These are phyloP conservation scores for Wakefieldia striispora DNA, from an alignment of 768 basidiomycete genomes.

Conservation along the genomic window DNA sequence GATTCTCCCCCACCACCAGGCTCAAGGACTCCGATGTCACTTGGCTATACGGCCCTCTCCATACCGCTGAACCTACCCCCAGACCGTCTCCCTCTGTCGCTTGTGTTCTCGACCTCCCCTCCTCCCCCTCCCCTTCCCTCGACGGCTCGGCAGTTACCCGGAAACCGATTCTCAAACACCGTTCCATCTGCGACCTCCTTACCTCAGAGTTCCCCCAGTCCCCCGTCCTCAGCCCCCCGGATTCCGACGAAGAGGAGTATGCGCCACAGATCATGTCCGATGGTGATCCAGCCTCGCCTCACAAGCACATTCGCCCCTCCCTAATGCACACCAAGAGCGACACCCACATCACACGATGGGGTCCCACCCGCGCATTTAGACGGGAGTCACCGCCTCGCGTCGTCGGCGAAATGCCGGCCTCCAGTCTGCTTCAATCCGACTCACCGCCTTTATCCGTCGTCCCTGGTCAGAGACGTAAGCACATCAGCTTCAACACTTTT, in stretches of 20 bases:
- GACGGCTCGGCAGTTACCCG: conserved; percentile 26
- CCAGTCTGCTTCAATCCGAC: conserved; percentile 17
- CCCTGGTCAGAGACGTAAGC: conserved; percentile 60
- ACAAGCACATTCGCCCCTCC: conserved; percentile 42
- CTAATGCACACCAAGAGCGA: conserved; percentile 87
- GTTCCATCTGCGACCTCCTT: conserved; percentile 88
- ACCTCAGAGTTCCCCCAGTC: conserved; percentile 65
- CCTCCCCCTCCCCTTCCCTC: conserved; percentile 29
- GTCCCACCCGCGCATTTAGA: conserved; percentile 44
- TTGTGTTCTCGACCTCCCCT: conserved; percentile 38
- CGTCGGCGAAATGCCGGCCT: conserved; percentile 8
- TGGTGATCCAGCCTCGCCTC: conserved; percentile 10
- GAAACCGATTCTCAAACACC: conserved; percentile 96
- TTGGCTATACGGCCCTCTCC: conserved; percentile 96
- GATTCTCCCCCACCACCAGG: conserved; percentile 45
- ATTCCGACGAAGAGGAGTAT: conserved; percentile 47
- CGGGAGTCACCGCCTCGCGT: conserved; percentile 75
- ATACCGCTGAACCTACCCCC: conserved; percentile 81
- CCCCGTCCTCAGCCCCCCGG: conserved; percentile 59
- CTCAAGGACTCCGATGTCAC: conserved; percentile 99
- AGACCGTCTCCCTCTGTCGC: conserved; percentile 37
- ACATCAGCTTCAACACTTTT: conserved; percentile 97
- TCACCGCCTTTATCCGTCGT: conserved; percentile 13
- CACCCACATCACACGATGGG: conserved; percentile 68
- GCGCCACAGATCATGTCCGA: conserved; percentile 18